Base-by-base conservation (phyloP, 352 stramenopile species). In the Globisporangium iwayamae region DNA sequence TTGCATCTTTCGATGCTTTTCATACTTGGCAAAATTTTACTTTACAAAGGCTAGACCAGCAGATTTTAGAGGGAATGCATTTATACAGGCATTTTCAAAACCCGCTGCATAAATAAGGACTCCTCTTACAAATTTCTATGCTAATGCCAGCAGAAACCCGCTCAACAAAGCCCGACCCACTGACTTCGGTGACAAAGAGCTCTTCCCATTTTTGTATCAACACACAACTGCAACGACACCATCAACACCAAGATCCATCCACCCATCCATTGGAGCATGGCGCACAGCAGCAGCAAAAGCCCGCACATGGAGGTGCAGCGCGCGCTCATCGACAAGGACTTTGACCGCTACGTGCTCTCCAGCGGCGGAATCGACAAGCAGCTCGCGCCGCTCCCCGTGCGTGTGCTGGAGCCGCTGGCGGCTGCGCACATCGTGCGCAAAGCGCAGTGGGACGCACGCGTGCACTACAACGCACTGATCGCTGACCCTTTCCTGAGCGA, bases 261-360 rank as follows among this genome's bases (percentile, higher is more conserved):
- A 71, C 60, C 38, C 28, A 10, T 10, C 3, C 20, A 71, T 58
- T 52, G 36, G 2, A 63, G 55, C 52, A 20, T 52, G 18, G 64
- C 55, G 47, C 60, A 60, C 20, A 50, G 43, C 32, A 50, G 43
- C 32, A 50, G 22, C 48, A 25, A 56, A 30, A 67, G 67, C 32
- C 53, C n/a, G 25, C 58, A 59, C 32, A 91, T 94, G 86, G 61
- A 91, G 57, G 73, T 90, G 59, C 62, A 89, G 55, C 79, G 76
- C 62, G 65, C 74, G 54, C 72, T 90, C 50, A 65, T 91, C n/a
- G 84, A 93, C 70, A 81, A 85, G 57, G 71, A 90, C 60, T 94
- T 94, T 57, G 83, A 93, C 59, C 73, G 81, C 59, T 93, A 94
- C 68, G 81, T 84, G 57, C 69, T 94, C 46, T 74, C 74, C 32